These are phyloP conservation scores for Penicillium sclerotigenum DNA, from an alignment of 2,329 filamentous ascomycete genomes.

Conservation along the genomic window DNA sequence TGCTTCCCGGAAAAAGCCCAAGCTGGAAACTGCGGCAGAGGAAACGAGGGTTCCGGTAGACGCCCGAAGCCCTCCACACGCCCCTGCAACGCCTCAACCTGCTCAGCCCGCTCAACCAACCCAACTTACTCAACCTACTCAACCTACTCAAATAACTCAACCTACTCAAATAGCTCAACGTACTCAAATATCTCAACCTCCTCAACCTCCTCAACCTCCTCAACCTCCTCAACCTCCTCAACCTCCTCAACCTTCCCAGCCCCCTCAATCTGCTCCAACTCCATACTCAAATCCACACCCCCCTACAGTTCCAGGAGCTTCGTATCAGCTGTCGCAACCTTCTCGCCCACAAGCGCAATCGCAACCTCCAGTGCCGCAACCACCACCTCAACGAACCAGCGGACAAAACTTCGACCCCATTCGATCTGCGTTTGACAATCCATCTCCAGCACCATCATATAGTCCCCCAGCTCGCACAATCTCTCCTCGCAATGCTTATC, in stretches of 20 bases:
- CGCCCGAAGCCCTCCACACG: slow-evolving; percentile 10
- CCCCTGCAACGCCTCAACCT: slow-evolving; percentile 9
- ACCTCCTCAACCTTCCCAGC: slow-evolving; percentile 10
- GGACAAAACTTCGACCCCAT: slow-evolving; percentile 89
- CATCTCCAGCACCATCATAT: slow-evolving; percentile 40
- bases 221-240: slow-evolving; percentile 10
- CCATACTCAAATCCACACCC: slow-evolving; percentile 36
- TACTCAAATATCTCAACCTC: slow-evolving; percentile 6
- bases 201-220: too few species aligned
- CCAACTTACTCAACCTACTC: slow-evolving; percentile 1
- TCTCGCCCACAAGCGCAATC: slow-evolving; percentile 45
- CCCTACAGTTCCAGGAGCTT: slow-evolving; percentile 50
- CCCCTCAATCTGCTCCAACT: slow-evolving; percentile 11
- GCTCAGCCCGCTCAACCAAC: slow-evolving; percentile 3
- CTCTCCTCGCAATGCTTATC: slow-evolving; percentile 52
- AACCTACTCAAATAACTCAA: not conserved
- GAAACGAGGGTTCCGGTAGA: slow-evolving; percentile 13
- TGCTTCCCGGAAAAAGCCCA: slow-evolving; percentile 48
- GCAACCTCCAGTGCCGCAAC: slow-evolving; percentile 46
- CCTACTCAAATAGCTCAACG: slow-evolving; percentile 3
- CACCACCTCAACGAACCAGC: slow-evolving; percentile 56
- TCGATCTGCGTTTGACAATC: slow-evolving; percentile 60
- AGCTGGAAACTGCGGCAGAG: slow-evolving; percentile 36
- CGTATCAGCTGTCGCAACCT: slow-evolving; percentile 46
- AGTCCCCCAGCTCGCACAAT: slow-evolving; percentile 48